Conservation (phyloP, 345 rosid genomes). For the Aquilaria sinensis region DNA sequence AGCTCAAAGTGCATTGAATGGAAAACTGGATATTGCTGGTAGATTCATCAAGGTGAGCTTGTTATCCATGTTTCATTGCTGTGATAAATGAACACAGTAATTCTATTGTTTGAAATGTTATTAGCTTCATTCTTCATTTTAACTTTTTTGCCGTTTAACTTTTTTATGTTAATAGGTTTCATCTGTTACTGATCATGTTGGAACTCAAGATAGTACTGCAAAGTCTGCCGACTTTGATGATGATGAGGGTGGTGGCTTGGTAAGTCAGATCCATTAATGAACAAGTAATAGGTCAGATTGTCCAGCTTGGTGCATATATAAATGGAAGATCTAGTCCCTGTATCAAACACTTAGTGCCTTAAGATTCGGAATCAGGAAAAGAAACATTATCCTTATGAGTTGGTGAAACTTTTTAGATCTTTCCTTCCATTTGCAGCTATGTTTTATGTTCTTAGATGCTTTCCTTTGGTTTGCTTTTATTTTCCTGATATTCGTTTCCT, state of each 20-base stretch:
- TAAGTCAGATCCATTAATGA: conserved; percentile 22
- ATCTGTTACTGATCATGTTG: conserved; percentile 85
- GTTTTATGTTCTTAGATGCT: too few species aligned
- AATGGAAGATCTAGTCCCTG: too few species aligned
- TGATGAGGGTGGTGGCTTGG: conserved; percentile 97
- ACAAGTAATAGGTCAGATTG: too few species aligned
- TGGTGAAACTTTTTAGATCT: too few species aligned
- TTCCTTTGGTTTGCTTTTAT: too few species aligned
- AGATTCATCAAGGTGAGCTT: conserved; percentile 71
- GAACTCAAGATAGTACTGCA: conserved; percentile 59
- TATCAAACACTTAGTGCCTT: too few species aligned
- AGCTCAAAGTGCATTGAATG: conserved; percentile 81
- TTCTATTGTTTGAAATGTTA: neutral
- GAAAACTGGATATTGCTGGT: conserved; percentile 90
- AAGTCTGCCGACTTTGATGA: conserved; percentile 95
- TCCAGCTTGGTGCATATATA: too few species aligned
- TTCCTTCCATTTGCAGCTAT: too few species aligned
- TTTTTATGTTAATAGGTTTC: conserved; percentile 48
- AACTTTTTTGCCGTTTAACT: conserved; percentile 6
- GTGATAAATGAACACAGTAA: neutral
- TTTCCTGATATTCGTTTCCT: too few species aligned
- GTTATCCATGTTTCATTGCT: conserved; percentile 2
- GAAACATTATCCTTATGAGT: too few species aligned
- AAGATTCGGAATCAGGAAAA: too few species aligned
- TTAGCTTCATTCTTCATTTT: neutral